A percentile compares a stretch with the other conserved stretches of the same genome.
Evolutionary conservation across 352 stramenopile genomes (phyloP).

Genomic region (Phytophthora sansomeana): DNA sequence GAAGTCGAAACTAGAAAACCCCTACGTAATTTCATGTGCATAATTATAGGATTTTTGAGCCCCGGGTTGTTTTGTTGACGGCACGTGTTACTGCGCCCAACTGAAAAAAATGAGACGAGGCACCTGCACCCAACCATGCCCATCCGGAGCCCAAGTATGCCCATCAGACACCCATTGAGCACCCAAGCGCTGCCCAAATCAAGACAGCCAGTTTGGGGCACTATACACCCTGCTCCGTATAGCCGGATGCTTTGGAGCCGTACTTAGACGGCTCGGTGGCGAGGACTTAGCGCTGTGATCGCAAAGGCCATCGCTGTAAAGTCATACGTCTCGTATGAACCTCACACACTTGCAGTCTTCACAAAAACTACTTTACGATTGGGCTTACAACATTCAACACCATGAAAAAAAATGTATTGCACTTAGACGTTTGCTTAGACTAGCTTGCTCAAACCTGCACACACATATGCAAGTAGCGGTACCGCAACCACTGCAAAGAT

Average conservation of each 20-base stretch:
- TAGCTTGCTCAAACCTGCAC: neutral
- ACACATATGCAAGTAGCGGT: conserved; percentile 4
- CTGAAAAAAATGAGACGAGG: conserved; percentile 8
- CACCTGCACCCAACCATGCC: neutral
- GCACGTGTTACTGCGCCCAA: conserved; percentile 11
- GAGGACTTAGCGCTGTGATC: too few relatives aligned
- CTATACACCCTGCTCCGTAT: conserved; percentile 7
- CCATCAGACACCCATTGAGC: neutral
- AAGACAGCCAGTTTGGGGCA: neutral
- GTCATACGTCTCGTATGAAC: too few relatives aligned
- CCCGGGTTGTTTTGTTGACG: neutral
- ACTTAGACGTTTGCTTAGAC: neutral
- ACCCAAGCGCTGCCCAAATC: neutral
- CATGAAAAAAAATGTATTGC: too few relatives aligned
- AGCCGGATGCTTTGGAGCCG: neutral
- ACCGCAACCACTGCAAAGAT: neutral
- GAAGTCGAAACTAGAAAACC: too few relatives aligned
- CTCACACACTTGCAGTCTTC: too few relatives aligned
- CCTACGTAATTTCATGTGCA: too few relatives aligned
- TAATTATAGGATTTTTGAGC: too few relatives aligned
- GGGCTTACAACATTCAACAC: too few relatives aligned
- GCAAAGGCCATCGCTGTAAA: too few relatives aligned
- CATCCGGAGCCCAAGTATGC: neutral
- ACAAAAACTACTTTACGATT: too few relatives aligned
- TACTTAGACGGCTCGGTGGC: neutral